A percentile compares a stretch with the other conserved stretches of the same genome.
Evolutionary conservation across 1,284 basidiomycete genomes (phyloP).

Genomic region (Singerocomus rubriflavus): DNA sequence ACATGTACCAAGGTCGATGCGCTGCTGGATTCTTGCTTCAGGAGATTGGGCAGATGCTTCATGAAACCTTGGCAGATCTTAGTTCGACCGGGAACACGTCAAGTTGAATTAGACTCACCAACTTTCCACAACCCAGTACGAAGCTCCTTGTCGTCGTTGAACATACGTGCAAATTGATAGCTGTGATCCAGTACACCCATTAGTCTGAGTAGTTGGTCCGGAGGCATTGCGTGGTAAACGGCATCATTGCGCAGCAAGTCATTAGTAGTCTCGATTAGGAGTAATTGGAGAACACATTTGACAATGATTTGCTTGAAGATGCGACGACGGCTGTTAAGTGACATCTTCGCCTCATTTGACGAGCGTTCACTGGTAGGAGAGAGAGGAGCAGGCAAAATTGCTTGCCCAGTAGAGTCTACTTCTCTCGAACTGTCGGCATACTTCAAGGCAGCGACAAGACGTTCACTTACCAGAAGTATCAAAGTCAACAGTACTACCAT

Average conservation of each 20-base stretch:
- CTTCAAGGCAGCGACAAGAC: background rate
- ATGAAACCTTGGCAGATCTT: slow-evolving; percentile 76
- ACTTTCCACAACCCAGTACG: slow-evolving; percentile 99
- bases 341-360: slow-evolving; percentile 45
- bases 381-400: slow-evolving; percentile 78
- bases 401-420: slow-evolving; percentile 56
- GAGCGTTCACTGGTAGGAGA: slow-evolving; percentile 59
- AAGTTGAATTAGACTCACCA: slow-evolving; percentile 54
- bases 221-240: slow-evolving; percentile 93
- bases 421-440: slow-evolving; percentile 10
- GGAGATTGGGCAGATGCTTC: slow-evolving; percentile 97
- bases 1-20: slow-evolving; percentile 95
- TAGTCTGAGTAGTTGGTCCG: slow-evolving; percentile 87
- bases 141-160: slow-evolving; percentile 98
- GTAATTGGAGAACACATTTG: slow-evolving; percentile 96
- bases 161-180: slow-evolving; percentile 95
- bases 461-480: slow-evolving; percentile 48
- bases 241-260: slow-evolving; percentile 91
- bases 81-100: background rate
- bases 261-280: slow-evolving; percentile 97
- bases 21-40: slow-evolving; percentile 98
- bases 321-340: slow-evolving; percentile 74
- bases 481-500: slow-evolving; percentile 54
- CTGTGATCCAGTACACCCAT: slow-evolving; percentile 96
- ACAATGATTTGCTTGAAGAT: slow-evolving; percentile 99